Base-by-base conservation (phyloP, 768 basidiomycete genomes). In the Ramaria sp. region DNA sequence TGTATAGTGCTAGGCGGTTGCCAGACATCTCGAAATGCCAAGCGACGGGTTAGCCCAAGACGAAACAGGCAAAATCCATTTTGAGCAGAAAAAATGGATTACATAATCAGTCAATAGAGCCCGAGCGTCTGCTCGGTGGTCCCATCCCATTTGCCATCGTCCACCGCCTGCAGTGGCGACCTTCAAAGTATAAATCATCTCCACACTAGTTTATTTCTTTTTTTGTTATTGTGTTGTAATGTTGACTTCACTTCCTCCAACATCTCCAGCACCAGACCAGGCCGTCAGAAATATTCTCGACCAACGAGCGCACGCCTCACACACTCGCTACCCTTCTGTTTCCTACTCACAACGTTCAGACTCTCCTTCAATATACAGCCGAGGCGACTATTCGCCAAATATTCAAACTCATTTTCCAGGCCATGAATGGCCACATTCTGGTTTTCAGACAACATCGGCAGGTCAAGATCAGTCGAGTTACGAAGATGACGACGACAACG, bases 321-420 rank as follows among this genome's bases (percentile, higher is more conserved):
- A 68, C 67, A 58, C 61, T 64, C 77, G 74, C 48, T 75, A 76
- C 61, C 75, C 78, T 47, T 73, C 81, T 52, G 64, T 76, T 61
- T 75, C 82, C 22, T 75, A 83, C 59, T 74, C 52, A 16, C 39
- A 30, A 43, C 28, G 73, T 51, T 73, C 78, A 41, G 83, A 86
- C 66, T 77, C 83, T 52, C 82, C 82, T 60, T 86, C 84, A 48
- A 69, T 84, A 59, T 85, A 87, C 65, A 82, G 77, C 64, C 77
- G 71, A 58, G 61, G 77, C 54, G 73, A 77, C 64, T 78, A 78
- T 64, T 81, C 82, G 34, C 79, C 82, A 25, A 69, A 25, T 37
- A 20, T 41, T 38, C n/a, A 25, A 28, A 3, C 27, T 20, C 44
- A 28, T 24, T 20, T 67, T 52, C 67, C 71, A 30, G 57, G 73